phyloP scores from a whole-genome alignment of 1,284 basidiomycete species.

The Boletellus dicymbophilus region DNA sequence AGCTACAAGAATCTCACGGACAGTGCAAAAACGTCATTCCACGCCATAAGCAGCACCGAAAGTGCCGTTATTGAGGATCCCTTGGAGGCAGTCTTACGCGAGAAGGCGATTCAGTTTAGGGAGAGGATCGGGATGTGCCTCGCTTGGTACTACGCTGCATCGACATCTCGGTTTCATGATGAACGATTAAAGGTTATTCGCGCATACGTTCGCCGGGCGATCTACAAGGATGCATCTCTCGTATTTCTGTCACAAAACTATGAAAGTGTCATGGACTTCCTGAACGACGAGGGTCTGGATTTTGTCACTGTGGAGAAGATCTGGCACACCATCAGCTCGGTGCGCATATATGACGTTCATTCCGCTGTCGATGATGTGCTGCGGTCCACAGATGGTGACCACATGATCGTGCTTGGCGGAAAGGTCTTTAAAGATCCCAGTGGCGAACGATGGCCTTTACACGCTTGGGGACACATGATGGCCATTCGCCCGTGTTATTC shows the following conservation, averaged over 20 bases:
- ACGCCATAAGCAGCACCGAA: constrained; percentile 16
- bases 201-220: constrained; percentile 37
- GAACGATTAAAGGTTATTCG: constrained; percentile 35
- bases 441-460: constrained; percentile 31
- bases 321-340: constrained; percentile 31
- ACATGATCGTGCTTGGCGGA: constrained; percentile 31
- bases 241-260: constrained; percentile 37
- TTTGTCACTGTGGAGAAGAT: constrained; percentile 33
- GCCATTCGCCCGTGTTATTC: constrained; percentile 30
- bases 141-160: constrained; percentile 32
- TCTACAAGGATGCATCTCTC: constrained; percentile 36
- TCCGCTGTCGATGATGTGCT: constrained; percentile 35
- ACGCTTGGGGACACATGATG: constrained; percentile 36
- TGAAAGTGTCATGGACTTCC: constrained; percentile 25
- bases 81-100: constrained; percentile 33
- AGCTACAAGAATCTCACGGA: constrained; percentile 20
- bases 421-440: constrained; percentile 34
- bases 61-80: constrained; percentile 30
- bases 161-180: constrained; percentile 27
- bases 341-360: constrained; percentile 29
- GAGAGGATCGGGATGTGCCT: constrained; percentile 34
- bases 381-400: constrained; percentile 25
- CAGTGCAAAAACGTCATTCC: constrained; percentile 5
- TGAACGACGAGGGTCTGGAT: constrained; percentile 32
- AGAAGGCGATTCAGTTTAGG: constrained; percentile 29